Percentiles rank a stretch among this genome's conserved stretches.
phyloP scores from a whole-genome alignment of 352 stramenopile genomes.

The Pythium monospermum region DNA sequence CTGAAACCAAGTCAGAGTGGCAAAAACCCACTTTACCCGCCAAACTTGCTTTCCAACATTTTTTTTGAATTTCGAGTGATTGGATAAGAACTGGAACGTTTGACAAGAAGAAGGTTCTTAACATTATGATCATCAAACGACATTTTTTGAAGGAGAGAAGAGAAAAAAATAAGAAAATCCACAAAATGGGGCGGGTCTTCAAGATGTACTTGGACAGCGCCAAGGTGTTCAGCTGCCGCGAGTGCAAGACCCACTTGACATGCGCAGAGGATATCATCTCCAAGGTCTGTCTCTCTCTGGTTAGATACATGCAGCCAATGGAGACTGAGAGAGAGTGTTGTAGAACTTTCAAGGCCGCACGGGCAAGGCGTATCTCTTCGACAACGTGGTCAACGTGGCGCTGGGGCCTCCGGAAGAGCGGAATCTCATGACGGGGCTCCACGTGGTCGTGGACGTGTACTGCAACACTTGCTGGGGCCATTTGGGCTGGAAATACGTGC shows the following conservation, averaged over 20 bases:
- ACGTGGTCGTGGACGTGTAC: slow-evolving; percentile 92
- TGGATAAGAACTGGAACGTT: too few relatives aligned
- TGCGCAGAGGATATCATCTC: slow-evolving; percentile 93
- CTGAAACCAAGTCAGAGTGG: slow-evolving; percentile 29
- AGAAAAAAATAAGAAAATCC: not conserved
- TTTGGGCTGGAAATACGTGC: slow-evolving; percentile 94
- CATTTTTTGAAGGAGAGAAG: too few relatives aligned
- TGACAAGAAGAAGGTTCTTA: not conserved
- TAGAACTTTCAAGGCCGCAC: slow-evolving; percentile 77
- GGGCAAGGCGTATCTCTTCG: slow-evolving; percentile 92
- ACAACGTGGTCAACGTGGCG: slow-evolving; percentile 90
- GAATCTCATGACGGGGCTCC: slow-evolving; percentile 92
- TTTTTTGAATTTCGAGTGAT: too few relatives aligned
- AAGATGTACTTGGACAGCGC: slow-evolving; percentile 90
- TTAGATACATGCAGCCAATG: too few relatives aligned
- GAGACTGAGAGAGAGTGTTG: too few relatives aligned
- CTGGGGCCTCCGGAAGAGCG: slow-evolving; percentile 86
- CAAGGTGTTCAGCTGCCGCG: slow-evolving; percentile 87
- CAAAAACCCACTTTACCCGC: not conserved
- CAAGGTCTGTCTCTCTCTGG: slow-evolving; percentile 58
- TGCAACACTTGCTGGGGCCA: slow-evolving; percentile 90
- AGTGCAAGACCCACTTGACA: slow-evolving; percentile 90
- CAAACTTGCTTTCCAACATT: not conserved
- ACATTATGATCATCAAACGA: slow-evolving; percentile 17
- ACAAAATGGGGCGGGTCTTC: slow-evolving; percentile 70